Base-by-base conservation (phyloP, 2,329 filamentous ascomycete species). In the Ustilaginoidea virens region DNA sequence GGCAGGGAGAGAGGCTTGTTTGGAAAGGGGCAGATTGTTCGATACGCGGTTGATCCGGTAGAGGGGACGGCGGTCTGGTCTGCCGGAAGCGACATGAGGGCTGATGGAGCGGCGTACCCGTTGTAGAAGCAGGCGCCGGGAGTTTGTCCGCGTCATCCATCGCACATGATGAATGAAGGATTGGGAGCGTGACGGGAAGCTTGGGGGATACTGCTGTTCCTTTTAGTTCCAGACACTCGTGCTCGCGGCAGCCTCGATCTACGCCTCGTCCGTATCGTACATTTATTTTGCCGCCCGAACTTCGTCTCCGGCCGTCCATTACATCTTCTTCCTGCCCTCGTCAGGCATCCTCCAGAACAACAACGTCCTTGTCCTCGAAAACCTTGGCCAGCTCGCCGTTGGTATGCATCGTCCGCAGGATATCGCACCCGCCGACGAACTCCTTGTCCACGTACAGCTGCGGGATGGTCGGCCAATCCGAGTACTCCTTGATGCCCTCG, bases 381-480 rank as follows among this genome's bases (percentile, higher is more conserved):
- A 96, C 56, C 65, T 92, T 92, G 7, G 85, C 82, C 45, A 98
- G 60, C 42, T 92, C 85, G 17, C 90, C 90, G 48, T 82, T 92
- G 58, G 94, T 81, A 60, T 96, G 87, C 90, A 98, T 96, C 3
- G 78, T 80, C 52, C 96, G 78, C 43, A 98, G 56, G 39, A 98
- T 98, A 55, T 98, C 90, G 52, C 86, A 94, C n/a, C 90, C 90
- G 31, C 90, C 90, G 26, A 98, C 66, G 51, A 98, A 98, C 52
- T 98, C 87, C 60, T 87, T 87, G 38, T 92, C 74, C 29, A 98
- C 66, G 56, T 96, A 98, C 12, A 98, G 67, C 56, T 98, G 90
- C 5, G 90, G 90, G 51, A 98, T 96, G 13, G 90, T 98, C 10
- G 90, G 90, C 90, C 90, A 98, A 51, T 96, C 90, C 2, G 86